Evolutionary conservation across 2,329 filamentous ascomycete species (phyloP).

Genomic region (Aspergillus pseudotamarii): DNA sequence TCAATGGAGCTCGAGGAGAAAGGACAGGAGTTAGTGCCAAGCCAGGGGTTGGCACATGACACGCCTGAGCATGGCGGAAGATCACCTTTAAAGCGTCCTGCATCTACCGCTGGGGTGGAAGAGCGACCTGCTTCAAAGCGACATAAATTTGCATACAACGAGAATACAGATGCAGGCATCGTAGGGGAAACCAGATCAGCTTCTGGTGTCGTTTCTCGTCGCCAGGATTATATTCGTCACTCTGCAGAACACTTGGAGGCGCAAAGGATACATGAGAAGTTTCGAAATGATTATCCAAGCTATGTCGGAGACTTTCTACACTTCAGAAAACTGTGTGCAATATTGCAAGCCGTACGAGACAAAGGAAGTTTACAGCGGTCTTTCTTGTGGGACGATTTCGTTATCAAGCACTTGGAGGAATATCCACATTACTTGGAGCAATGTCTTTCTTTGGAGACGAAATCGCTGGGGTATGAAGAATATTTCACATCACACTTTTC

Average conservation of each 20-base stretch:
- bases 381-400: slow-evolving; percentile 51
- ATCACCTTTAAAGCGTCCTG: slow-evolving; percentile 18
- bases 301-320: slow-evolving; percentile 43
- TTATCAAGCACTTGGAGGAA: slow-evolving; percentile 42
- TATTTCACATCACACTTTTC: slow-evolving; percentile 41
- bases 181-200: slow-evolving; percentile 4
- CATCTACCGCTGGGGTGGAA: slow-evolving; percentile 14
- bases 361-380: slow-evolving; percentile 36
- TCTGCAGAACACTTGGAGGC: slow-evolving; percentile 26
- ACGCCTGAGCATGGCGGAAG: slow-evolving; percentile 9
- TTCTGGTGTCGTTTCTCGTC: slow-evolving; percentile 22
- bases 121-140: slow-evolving; percentile 20
- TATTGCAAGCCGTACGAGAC: slow-evolving; percentile 35
- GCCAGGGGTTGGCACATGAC: slow-evolving; percentile 5
- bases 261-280: slow-evolving; percentile 38
- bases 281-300: slow-evolving; percentile 41
- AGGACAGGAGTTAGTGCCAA: neutral
- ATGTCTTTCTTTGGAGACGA: slow-evolving; percentile 26
- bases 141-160: neutral
- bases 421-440: slow-evolving; percentile 40
- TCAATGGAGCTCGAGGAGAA: slow-evolving; percentile 16
- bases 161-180: neutral
- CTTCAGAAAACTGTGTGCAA: slow-evolving; percentile 43
- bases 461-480: slow-evolving; percentile 38
- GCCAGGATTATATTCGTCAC: slow-evolving; percentile 25